Percentiles rank a stretch among this genome's conserved stretches.
Evolutionary conservation across 108 stramenopile genomes (phyloP).

Genomic region (Stephanodiscus triporus): DNA sequence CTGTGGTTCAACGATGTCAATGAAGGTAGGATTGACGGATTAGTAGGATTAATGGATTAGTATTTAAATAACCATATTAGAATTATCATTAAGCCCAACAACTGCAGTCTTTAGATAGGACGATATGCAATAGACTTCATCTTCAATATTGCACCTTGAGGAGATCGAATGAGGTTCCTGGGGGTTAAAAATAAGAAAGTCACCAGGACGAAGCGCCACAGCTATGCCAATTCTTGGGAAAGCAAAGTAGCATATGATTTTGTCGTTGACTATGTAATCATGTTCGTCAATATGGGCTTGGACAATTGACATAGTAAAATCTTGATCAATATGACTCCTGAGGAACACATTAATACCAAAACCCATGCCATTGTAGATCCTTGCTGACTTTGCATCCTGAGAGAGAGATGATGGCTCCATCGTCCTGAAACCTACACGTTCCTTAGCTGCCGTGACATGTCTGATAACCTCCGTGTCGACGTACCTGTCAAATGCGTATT

Average conservation of each 20-base stretch:
- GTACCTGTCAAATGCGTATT: neutral
- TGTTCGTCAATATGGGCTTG: neutral
- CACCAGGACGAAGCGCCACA: conserved; percentile 13
- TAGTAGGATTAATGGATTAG: too few relatives aligned
- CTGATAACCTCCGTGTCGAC: neutral
- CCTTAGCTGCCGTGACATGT: neutral
- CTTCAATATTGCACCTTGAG: neutral
- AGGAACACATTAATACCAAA: conserved; percentile 17
- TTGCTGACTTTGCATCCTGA: neutral
- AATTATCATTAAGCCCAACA: too few relatives aligned
- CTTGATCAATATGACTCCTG: neutral
- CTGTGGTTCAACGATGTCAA: too few relatives aligned
- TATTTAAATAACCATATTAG: too few relatives aligned
- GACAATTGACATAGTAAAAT: conserved; percentile 5
- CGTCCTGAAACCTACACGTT: neutral
- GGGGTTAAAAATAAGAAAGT: conserved; percentile 7
- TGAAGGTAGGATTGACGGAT: too few relatives aligned
- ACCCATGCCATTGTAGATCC: conserved; percentile 9
- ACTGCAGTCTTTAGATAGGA: too few relatives aligned
- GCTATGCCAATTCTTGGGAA: conserved; percentile 8
- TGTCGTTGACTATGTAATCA: neutral
- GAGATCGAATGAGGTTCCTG: conserved; percentile 10
- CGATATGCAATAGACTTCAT: too few relatives aligned
- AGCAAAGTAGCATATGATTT: conserved; percentile 6
- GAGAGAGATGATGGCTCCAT: neutral